phyloP scores from a whole-genome alignment of 2,329 filamentous ascomycete genomes.

The Aschersonia sp. region DNA sequence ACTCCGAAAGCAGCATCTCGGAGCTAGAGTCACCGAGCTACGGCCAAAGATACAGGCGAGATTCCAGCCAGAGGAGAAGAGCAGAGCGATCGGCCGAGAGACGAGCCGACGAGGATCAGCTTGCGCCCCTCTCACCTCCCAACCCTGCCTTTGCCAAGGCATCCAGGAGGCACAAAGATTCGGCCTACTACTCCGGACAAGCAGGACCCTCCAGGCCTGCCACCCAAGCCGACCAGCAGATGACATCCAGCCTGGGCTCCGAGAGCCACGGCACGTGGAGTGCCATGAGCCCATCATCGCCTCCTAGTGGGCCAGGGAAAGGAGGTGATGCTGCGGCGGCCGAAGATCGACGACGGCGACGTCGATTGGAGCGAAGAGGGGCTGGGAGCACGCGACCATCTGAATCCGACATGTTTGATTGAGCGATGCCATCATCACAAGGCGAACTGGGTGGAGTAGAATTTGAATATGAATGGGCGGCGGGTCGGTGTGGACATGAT shows the following conservation, averaged over 20 bases:
- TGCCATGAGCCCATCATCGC: constrained; percentile 28
- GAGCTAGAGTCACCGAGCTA: constrained; percentile 37
- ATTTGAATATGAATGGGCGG: too few relatives aligned
- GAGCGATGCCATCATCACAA: too few relatives aligned
- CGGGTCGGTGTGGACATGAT: too few relatives aligned
- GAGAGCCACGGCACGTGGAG: constrained; percentile 41
- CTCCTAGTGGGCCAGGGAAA: constrained; percentile 22
- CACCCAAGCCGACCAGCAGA: constrained; percentile 20
- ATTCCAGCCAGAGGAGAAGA: constrained; percentile 28
- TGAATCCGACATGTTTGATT: constrained; percentile 6
- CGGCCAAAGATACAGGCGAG: constrained; percentile 35
- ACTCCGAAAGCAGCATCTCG: constrained; percentile 41
- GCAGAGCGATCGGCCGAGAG: constrained; percentile 33
- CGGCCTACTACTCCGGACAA: constrained; percentile 43
- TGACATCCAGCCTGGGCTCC: constrained; percentile 33
- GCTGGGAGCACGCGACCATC: constrained; percentile 20
- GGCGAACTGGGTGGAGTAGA: too few relatives aligned
- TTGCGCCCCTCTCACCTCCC: constrained; percentile 37
- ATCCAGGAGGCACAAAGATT: constrained; percentile 38
- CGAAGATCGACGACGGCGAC: constrained; percentile 38
- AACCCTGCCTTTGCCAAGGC: constrained; percentile 41
- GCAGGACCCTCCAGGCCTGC: constrained; percentile 27
- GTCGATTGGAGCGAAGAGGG: constrained; percentile 38
- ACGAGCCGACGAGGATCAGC: constrained; percentile 21
- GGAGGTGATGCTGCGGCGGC: constrained; percentile 19